Percentiles rank a stretch among this genome's conserved stretches.
Conservation (phyloP, 1,139 yeast species). For the Saccharomyces hybrid region DNA sequence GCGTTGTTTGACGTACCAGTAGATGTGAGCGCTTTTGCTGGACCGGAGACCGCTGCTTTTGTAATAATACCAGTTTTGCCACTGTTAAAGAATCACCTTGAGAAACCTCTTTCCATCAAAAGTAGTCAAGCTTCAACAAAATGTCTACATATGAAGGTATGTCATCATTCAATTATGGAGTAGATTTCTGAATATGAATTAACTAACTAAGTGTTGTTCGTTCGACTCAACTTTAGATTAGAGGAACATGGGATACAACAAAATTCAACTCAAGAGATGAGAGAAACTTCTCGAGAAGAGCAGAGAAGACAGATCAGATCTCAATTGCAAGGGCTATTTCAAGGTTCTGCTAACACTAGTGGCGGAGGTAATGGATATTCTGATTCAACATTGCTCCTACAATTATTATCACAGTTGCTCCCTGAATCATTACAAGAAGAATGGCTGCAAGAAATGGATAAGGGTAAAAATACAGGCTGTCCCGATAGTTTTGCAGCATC, state of each 20-base stretch:
- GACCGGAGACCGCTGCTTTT: not conserved
- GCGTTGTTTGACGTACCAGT: constrained; percentile 2
- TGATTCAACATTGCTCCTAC: constrained; percentile 15
- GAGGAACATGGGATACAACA: constrained; percentile 16
- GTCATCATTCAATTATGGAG: constrained; percentile 3
- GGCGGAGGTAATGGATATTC: constrained; percentile 13
- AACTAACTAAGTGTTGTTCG: constrained; percentile 5
- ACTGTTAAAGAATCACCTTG: not conserved
- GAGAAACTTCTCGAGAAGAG: constrained; percentile 5
- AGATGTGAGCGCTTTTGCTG: not conserved
- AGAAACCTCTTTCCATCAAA: not conserved
- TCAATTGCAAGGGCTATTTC: constrained; percentile 19
- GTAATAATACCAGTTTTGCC: not conserved
- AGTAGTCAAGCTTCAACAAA: not conserved
- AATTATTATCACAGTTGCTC: constrained; percentile 23
- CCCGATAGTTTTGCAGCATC: constrained; percentile 64
- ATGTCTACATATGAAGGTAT: constrained; percentile 25
- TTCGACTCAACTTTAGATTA: constrained; percentile 1
- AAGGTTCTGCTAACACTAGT: constrained; percentile 14
- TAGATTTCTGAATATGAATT: not conserved
- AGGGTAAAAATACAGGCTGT: constrained; percentile 44
- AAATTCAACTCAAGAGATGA: constrained; percentile 5
- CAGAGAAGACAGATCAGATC: constrained; percentile 17
- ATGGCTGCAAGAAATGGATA: constrained; percentile 20
- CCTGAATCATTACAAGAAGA: constrained; percentile 26